Percentiles rank a stretch among this genome's conserved stretches.
Evolutionary conservation across 2,329 filamentous ascomycete species (phyloP).

Genomic region (Stachybotrys chartarum): DNA sequence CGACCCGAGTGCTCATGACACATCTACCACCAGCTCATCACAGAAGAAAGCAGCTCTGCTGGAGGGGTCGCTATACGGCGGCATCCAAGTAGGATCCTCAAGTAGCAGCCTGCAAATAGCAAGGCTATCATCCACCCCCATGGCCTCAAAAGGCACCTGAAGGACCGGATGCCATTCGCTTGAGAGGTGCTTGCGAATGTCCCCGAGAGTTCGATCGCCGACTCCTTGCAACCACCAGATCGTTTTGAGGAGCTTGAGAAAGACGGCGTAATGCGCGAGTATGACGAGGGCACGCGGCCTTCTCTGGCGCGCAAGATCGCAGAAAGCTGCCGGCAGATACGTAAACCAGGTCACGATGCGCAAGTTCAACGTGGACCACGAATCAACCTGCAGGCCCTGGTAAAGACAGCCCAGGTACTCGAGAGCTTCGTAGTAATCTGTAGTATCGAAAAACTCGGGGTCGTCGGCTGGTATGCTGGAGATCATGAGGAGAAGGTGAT

Average conservation of each 20-base stretch:
- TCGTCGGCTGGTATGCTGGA: constrained; percentile 35
- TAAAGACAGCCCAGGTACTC: constrained; percentile 46
- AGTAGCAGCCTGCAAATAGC: constrained; percentile 35
- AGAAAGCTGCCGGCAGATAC: constrained; percentile 36
- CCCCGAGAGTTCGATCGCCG: constrained; percentile 34
- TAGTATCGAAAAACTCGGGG: constrained; percentile 28
- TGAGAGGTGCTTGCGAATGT: constrained; percentile 33
- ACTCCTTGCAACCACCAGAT: constrained; percentile 47
- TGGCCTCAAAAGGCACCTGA: constrained; percentile 31
- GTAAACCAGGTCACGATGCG: constrained; percentile 48
- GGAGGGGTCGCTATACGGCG: constrained; percentile 6
- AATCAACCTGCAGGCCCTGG: constrained; percentile 35
- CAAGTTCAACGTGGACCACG: constrained; percentile 36
- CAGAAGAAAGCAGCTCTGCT: background rate
- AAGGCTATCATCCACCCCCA: constrained; percentile 21
- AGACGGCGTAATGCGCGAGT: constrained; percentile 44
- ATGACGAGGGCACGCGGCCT: constrained; percentile 43
- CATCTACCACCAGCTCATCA: background rate
- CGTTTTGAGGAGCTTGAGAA: constrained; percentile 33
- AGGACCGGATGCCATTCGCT: constrained; percentile 33
- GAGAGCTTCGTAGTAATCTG: constrained; percentile 38
- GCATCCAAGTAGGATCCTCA: constrained; percentile 34
- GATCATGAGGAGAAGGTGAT: constrained; percentile 42
- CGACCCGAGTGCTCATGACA: background rate
- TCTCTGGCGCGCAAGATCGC: constrained; percentile 32